Conservation (phyloP, 257 asterid genomes). For the Solanum lycopersicoides region DNA sequence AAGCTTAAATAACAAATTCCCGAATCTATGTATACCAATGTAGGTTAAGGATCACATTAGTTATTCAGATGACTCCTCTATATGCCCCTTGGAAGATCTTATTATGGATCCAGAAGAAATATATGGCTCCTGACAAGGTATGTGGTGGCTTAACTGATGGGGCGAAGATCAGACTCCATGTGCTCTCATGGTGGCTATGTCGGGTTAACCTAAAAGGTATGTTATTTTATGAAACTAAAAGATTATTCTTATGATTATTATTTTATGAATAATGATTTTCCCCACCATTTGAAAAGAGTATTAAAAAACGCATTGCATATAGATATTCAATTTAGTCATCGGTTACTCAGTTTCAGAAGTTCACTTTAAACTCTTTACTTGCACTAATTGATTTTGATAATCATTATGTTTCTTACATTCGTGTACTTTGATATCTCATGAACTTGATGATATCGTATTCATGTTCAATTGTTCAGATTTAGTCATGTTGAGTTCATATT, state of each 20-base stretch:
- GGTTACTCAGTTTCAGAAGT: neutral
- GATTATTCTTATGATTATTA: neutral
- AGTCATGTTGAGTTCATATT: neutral
- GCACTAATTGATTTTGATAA: neutral
- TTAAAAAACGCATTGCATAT: neutral
- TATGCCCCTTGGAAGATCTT: neutral
- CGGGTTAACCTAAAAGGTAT: neutral
- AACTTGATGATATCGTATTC: neutral
- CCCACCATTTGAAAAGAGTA: neutral
- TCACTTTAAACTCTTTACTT: neutral
- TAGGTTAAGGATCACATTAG: neutral
- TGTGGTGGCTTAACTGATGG: neutral
- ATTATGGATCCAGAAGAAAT: neutral
- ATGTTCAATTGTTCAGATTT: no score
- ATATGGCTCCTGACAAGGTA: neutral
- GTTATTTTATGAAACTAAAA: neutral
- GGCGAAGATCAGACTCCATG: neutral
- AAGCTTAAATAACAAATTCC: neutral
- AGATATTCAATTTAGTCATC: neutral
- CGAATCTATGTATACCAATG: neutral
- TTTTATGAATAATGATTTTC: no score
- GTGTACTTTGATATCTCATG: neutral
- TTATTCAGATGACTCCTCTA: neutral
- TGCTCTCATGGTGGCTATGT: neutral
- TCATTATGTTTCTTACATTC: neutral